Evolutionary conservation across 73 alveolate species (phyloP), one percentile per base, ranked within the genome.

Genomic region (Effrenium voratum): DNA sequence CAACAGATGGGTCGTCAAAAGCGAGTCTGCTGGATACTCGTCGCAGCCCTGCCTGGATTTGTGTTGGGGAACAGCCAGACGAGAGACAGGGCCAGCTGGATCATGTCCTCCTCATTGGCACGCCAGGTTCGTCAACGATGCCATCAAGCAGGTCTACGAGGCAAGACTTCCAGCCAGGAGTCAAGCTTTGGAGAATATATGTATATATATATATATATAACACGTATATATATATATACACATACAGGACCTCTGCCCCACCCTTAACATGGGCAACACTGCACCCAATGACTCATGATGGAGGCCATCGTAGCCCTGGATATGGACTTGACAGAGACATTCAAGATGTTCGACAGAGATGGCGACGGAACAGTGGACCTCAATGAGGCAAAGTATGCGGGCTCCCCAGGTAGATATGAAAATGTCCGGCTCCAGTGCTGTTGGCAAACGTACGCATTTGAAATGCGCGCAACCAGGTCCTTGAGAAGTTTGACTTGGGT

Each of bases 251-350:
- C n/a, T 26, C 6, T n/a, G n/a, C n/a, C n/a, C n/a, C n/a, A n/a
- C n/a, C n/a, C n/a, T n/a, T n/a, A n/a, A n/a, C 19, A 19, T 19
- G 26, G 19, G 63, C 45, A 10, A 26, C 32, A 3, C 75, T 36
- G 75, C 36, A 46, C 36, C 22, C 4, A 28, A 30, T 28, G 19
- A 40, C 16, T 38, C 66, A 19, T 19, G 49, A n/a, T 12, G 6
- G 76, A 88, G 96, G 96, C 96, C 32, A 88, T 88, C n/a, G 96
- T 88, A 38, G 96, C 96, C 5, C 63, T 88, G 96, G 96, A 88
- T 52, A 88, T 88, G 96, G 96, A 88, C 55, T 43, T 88, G n/a
- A 60, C 96, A 45, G 96, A 88, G 16, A 88, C 96, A 72, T 88
- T 88, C 86, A 88, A 88, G 75, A 66, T 88, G 96, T 88, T 88